Conservation (phyloP, 2,329 filamentous ascomycete species). For the Calonectria hawksworthii region DNA sequence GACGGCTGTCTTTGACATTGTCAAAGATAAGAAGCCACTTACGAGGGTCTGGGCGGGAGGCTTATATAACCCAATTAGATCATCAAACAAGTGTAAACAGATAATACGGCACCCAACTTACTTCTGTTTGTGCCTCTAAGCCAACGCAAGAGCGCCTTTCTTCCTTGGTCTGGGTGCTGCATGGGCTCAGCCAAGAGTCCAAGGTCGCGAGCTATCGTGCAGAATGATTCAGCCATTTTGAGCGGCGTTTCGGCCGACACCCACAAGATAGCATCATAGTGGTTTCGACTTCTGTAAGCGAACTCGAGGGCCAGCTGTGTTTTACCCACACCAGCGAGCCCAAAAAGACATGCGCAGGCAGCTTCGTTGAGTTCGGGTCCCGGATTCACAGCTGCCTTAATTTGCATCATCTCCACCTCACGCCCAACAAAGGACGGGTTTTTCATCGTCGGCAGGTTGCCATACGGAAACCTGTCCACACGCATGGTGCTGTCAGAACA, state of each 20-base stretch:
- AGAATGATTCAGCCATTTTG: not conserved
- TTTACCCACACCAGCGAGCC: not conserved
- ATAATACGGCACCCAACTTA: not conserved
- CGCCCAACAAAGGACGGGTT: not conserved
- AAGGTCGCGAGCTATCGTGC: not conserved
- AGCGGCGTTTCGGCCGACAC: not conserved
- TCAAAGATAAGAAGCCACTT: not conserved
- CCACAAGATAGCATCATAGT: not conserved
- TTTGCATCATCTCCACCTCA: not conserved
- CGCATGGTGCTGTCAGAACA: not conserved
- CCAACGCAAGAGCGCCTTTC: not conserved
- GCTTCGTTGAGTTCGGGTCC: not conserved
- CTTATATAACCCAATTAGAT: not conserved
- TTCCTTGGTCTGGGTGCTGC: not conserved
- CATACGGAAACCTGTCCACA: not conserved
- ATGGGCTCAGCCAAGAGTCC: not conserved
- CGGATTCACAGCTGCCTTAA: not conserved
- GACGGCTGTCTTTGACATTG: not conserved
- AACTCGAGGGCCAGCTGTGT: conserved; percentile 1
- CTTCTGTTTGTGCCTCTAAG: not conserved
- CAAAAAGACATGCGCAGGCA: not conserved
- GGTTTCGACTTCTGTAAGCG: not conserved
- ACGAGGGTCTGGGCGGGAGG: too few species aligned
- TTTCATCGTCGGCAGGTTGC: not conserved
- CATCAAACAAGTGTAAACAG: too few species aligned